Evolutionary conservation across 768 basidiomycete genomes (phyloP), one percentile per base, ranked within the genome.

Genomic region (Mycena filopes): DNA sequence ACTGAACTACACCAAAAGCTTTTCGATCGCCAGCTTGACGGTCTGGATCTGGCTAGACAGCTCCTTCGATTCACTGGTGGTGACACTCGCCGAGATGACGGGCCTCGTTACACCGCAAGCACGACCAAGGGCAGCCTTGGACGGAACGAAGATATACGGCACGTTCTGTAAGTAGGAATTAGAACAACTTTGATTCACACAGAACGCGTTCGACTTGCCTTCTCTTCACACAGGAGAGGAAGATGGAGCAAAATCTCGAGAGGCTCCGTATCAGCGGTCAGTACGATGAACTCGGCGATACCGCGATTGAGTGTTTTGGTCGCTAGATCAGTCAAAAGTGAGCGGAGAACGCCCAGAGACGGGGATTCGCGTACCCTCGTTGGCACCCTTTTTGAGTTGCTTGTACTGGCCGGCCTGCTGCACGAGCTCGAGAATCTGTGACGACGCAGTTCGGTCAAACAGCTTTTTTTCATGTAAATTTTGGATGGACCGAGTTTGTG

Each of bases 221-320:
- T 99, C 83, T 99, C 98, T 79, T 99, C 98, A 75, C 98, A 99
- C 28, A 99, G 85, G 65, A 99, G 85, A 40, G 98, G 98, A 31
- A 99, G 89, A 79, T 99, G 98, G 67, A 99, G 87, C 58, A 99
- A 82, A 78, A 99, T 99, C 78, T 99, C 98, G 72, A 99, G 86
- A 49, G 98, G 98, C 78, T 99, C 96, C 31, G 97, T 98, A 74
- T 99, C 96, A 58, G 91, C 91, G 58, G 98, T 98, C 79, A 99
- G 84, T 73, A 99, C 89, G 80, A 99, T 95, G 80, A 99, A 94
- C 81, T 99, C 98, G 65, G 96, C 92, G 70, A 97, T 94, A 83
- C 97, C 97, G 73, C 97, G 94, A 79, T 98, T 98, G 68, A 98
- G 87, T 21, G 96, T 98, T 83, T 99, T 99, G 70, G 98, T 99